Percentiles rank a stretch among this genome's conserved stretches.
phyloP scores from a whole-genome alignment of 164 flowering plant species.

The Hamamelis virginiana region DNA sequence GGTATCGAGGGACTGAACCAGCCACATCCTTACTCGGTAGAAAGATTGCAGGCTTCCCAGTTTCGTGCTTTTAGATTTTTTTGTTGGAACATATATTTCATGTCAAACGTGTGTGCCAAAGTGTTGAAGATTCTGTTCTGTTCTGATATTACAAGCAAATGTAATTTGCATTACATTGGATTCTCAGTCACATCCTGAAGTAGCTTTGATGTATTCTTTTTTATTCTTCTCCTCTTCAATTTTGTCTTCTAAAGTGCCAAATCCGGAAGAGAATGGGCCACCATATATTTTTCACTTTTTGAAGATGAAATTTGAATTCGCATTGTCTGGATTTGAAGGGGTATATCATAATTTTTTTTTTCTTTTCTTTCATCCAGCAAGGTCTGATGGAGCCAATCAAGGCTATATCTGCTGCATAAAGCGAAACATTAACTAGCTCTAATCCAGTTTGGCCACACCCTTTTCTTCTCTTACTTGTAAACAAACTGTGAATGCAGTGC shows the following conservation, averaged over 20 bases:
- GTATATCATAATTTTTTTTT: background rate
- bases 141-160: background rate
- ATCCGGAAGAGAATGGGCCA: too few species aligned
- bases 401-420: too few species aligned
- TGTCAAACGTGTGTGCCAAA: conserved; percentile 1
- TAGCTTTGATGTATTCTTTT: background rate
- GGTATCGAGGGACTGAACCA: conserved; percentile 36
- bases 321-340: background rate
- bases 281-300: background rate
- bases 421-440: too few species aligned
- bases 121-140: background rate
- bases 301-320: background rate
- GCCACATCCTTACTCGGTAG: background rate
- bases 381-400: too few species aligned
- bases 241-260: too few species aligned
- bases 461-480: too few species aligned
- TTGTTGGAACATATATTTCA: conserved; percentile 7
- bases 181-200: background rate
- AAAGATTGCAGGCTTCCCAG: background rate
- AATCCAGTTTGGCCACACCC: too few species aligned
- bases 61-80: conserved; percentile 16
- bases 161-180: background rate
- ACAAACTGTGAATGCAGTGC: too few species aligned
- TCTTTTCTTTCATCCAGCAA: too few species aligned
- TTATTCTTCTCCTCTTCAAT: background rate